phyloP scores from a whole-genome alignment of 345 rosid species.

The Populus simonii region DNA sequence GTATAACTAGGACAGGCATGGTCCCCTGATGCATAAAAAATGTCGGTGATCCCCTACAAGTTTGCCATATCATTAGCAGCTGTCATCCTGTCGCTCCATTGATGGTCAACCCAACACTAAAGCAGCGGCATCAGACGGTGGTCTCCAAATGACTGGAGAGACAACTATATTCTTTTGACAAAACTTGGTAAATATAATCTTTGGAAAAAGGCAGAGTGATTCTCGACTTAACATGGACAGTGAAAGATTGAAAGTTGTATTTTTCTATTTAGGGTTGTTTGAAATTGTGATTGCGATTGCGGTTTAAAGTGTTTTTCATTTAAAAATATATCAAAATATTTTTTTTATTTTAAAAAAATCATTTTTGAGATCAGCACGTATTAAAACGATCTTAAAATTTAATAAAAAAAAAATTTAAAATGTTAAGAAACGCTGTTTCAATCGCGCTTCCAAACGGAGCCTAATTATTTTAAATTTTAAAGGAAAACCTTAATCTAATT shows the following conservation, averaged over 20 bases:
- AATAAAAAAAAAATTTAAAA: too few species aligned
- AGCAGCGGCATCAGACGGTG: constrained; percentile 11
- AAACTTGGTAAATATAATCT: neutral
- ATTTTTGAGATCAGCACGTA: fast-evolving
- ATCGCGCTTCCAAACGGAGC: fast-evolving
- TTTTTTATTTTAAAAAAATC: too few species aligned
- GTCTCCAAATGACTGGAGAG: constrained; percentile 1
- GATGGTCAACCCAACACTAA: constrained; percentile 12
- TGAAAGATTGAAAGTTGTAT: too few species aligned
- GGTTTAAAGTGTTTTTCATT: too few species aligned
- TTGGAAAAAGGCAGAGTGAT: too few species aligned
- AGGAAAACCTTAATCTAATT: too few species aligned
- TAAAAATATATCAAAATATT: too few species aligned
- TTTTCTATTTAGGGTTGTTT: neutral
- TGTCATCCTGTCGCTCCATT: neutral
- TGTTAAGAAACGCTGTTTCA: fast-evolving
- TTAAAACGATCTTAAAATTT: too few species aligned
- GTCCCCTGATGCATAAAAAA: neutral
- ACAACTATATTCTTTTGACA: neutral
- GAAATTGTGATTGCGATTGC: fast-evolving
- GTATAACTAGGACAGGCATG: neutral
- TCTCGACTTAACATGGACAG: too few species aligned
- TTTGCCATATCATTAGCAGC: neutral
- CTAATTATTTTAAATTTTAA: too few species aligned
- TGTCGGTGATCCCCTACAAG: neutral